Percentiles rank a stretch among this genome's conserved stretches.
Conservation (phyloP, 1,139 yeast species). For the Yamadazyma trypodendri region DNA sequence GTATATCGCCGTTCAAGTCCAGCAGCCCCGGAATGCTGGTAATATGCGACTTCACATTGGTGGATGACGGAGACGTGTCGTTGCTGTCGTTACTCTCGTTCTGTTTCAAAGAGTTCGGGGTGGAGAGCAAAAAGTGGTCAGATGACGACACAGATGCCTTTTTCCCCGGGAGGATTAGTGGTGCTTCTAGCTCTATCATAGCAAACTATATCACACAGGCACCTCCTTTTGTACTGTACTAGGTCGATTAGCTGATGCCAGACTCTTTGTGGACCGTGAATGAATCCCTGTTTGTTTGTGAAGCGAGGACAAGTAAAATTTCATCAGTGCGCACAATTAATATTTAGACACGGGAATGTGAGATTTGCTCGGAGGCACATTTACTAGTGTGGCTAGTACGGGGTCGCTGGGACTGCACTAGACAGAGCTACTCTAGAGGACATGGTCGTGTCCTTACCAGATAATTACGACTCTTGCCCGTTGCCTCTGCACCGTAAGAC, state of each 20-base stretch:
- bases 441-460: too few species aligned
- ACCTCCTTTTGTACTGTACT: too few species aligned
- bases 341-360: too few species aligned
- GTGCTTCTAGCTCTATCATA: slow-evolving; percentile 5
- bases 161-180: slow-evolving; percentile 1
- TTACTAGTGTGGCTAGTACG: too few species aligned
- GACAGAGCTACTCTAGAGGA: too few species aligned
- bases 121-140: slow-evolving; percentile 19
- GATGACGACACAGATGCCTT: slow-evolving; percentile 14
- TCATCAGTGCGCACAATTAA: not conserved
- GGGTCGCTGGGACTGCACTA: too few species aligned
- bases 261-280: not conserved
- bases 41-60: slow-evolving; percentile 4
- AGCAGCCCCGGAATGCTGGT: slow-evolving; percentile 2
- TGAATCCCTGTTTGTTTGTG: not conserved
- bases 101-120: slow-evolving; percentile 32
- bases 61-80: slow-evolving; percentile 37
- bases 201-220: not conserved
- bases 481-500: too few species aligned
- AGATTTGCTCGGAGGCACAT: too few species aligned
- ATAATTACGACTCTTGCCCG: too few species aligned
- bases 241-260: too few species aligned
- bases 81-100: slow-evolving; percentile 18
- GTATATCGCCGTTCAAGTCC: not conserved
- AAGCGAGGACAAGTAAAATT: not conserved